A percentile compares a stretch with the other conserved stretches of the same genome.
Evolutionary conservation across 495 filamentous ascomycete species (phyloP).

Genomic region (Aspergillus diversus): DNA sequence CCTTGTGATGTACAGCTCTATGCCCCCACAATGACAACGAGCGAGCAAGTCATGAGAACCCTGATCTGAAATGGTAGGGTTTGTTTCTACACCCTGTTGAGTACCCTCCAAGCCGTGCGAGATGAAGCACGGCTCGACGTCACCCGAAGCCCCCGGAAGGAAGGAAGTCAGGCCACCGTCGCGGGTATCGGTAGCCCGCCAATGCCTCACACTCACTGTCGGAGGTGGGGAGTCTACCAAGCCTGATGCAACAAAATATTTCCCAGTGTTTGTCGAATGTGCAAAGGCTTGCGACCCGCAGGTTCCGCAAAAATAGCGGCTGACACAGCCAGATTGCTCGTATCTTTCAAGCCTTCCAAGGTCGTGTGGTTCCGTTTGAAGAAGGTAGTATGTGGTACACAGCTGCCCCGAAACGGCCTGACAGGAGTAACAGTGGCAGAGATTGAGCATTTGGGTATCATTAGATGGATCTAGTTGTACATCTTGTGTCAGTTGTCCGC

Average conservation of each 20-base stretch:
- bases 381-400: slow-evolving; percentile 53
- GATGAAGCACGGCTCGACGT: slow-evolving; percentile 26
- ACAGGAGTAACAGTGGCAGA: slow-evolving; percentile 71
- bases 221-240: slow-evolving; percentile 36
- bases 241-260: slow-evolving; percentile 49
- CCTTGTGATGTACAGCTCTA: slow-evolving; percentile 47
- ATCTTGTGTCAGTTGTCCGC: slow-evolving; percentile 49
- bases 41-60: slow-evolving; percentile 32
- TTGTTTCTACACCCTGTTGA: slow-evolving; percentile 16
- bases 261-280: slow-evolving; percentile 31
- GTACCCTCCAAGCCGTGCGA: slow-evolving; percentile 21
- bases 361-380: slow-evolving; percentile 38
- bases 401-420: slow-evolving; percentile 62
- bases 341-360: slow-evolving; percentile 52
- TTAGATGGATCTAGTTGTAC: slow-evolving; percentile 39
- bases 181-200: slow-evolving; percentile 49
- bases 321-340: slow-evolving; percentile 46
- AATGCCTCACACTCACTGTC: slow-evolving; percentile 50
- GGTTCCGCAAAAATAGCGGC: slow-evolving; percentile 67
- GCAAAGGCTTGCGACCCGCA: slow-evolving; percentile 69
- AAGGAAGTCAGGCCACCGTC: slow-evolving; percentile 64
- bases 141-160: slow-evolving; percentile 33
- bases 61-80: slow-evolving; percentile 8
- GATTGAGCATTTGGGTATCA: slow-evolving; percentile 35
- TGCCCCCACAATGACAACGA: slow-evolving; percentile 47